These are phyloP conservation scores for Populus hybrid DNA, from an alignment of 441 rosid species.

Conservation along the genomic window DNA sequence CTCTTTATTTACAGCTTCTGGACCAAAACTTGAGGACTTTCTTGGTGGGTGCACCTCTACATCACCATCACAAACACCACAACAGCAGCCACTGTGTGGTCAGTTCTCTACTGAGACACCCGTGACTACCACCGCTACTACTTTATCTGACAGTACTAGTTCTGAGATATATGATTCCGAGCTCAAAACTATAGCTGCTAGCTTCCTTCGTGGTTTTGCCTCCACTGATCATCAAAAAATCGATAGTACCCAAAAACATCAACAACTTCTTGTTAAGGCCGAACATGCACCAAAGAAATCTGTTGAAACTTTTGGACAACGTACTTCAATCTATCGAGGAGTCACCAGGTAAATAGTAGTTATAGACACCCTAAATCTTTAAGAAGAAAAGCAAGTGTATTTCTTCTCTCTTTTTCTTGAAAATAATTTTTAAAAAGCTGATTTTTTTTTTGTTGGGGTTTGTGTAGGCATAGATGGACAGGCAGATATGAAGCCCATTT, in stretches of 20 bases:
- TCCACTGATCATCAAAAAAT: neutral
- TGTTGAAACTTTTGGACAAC: slow-evolving; percentile 79
- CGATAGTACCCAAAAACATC: slow-evolving; percentile 15
- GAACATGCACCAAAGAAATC: slow-evolving; percentile 52
- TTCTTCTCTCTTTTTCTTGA: neutral
- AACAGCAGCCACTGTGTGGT: slow-evolving; percentile 9
- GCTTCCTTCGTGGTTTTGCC: slow-evolving; percentile 55
- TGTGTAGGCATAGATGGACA: slow-evolving; percentile 78
- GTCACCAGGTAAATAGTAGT: slow-evolving; percentile 60
- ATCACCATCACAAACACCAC: neutral
- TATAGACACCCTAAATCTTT: neutral
- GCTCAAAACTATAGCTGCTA: slow-evolving; percentile 71
- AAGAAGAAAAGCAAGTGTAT: neutral
- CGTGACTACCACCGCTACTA: slow-evolving; percentile 24
- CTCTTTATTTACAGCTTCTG: neutral
- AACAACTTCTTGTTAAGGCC: slow-evolving; percentile 22
- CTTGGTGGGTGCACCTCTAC: neutral
- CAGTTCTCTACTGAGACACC: slow-evolving; percentile 14
- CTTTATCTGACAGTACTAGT: slow-evolving; percentile 20
- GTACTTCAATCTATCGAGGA: slow-evolving; percentile 90
- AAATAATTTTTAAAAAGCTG: neutral
- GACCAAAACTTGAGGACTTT: neutral
- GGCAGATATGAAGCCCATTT: slow-evolving; percentile 92
- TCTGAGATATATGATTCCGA: slow-evolving; percentile 61
- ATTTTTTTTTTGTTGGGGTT: neutral